Conservation (phyloP, 2,329 filamentous ascomycete genomes). For the Colletotrichum sp. region DNA sequence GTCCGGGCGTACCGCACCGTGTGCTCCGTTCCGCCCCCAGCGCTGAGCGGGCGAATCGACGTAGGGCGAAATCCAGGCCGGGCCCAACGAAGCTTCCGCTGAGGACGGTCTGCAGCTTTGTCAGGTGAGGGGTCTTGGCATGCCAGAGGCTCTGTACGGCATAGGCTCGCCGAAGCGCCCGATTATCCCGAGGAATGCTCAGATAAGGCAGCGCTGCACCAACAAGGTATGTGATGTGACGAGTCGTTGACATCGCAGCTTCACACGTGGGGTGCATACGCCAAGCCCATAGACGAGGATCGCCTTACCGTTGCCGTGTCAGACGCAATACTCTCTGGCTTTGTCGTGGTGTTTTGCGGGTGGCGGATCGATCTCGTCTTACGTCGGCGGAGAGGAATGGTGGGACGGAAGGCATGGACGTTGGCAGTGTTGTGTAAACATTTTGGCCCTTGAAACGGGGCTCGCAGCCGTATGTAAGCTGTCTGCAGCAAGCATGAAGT, state of each 20-base stretch:
- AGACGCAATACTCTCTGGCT: background rate
- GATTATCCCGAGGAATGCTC: background rate
- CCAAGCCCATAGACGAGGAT: background rate
- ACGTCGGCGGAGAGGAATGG: background rate
- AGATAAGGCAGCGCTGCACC: background rate
- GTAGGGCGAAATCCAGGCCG: background rate
- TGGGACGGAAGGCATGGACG: background rate
- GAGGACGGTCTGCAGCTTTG: background rate
- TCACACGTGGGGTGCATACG: slow-evolving; percentile 13
- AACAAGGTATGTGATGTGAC: background rate
- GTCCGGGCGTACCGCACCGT: slow-evolving; percentile 7
- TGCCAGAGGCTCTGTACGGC: background rate
- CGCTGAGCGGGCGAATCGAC: background rate
- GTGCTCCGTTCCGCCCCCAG: background rate
- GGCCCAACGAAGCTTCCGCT: background rate
- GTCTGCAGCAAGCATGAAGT: background rate
- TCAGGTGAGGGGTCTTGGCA: background rate
- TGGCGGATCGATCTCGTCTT: background rate
- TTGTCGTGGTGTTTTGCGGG: background rate
- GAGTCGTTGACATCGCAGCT: background rate
- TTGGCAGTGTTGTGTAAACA: background rate
- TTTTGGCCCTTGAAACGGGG: background rate
- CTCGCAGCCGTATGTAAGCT: background rate
- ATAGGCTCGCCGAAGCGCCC: background rate
- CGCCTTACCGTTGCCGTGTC: background rate